Evolutionary conservation across 2,329 filamentous ascomycete species (phyloP).

Genomic region (Daldinia eschscholtzii): DNA sequence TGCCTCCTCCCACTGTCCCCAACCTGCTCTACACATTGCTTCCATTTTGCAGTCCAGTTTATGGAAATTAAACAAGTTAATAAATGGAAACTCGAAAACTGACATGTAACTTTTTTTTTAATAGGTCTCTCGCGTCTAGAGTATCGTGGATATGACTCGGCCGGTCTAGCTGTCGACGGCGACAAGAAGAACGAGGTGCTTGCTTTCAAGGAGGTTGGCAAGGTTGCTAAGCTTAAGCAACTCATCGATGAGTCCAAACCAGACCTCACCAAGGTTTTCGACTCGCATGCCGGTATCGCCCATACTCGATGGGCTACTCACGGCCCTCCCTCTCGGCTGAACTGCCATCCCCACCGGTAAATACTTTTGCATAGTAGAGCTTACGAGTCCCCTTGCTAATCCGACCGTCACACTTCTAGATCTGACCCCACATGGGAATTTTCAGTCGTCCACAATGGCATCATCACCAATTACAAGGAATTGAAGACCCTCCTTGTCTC

Average conservation of each 20-base stretch:
- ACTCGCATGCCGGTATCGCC: conserved; percentile 97
- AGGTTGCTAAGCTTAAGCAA: conserved; percentile 95
- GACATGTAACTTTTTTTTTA: conserved; percentile 47
- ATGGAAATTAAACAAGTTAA: not conserved
- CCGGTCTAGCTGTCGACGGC: conserved; percentile 93
- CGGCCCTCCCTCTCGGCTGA: conserved; percentile 89
- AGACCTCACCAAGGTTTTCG: conserved; percentile 92
- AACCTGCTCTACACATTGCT: not conserved
- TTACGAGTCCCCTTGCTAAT: conserved; percentile 47
- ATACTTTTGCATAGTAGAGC: conserved; percentile 50
- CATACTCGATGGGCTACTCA: conserved; percentile 99
- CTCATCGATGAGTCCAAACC: conserved; percentile 87
- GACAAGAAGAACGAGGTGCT: conserved; percentile 99
- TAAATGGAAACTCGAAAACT: conserved; percentile 40
- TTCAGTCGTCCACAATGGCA: conserved; percentile 97
- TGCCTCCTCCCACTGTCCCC: conserved; percentile 33
- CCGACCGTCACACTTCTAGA: conserved; percentile 61
- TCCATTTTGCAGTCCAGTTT: conserved; percentile 10
- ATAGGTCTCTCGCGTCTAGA: conserved; percentile 92
- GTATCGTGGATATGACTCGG: conserved; percentile 98
- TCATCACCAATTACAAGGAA: conserved; percentile 99
- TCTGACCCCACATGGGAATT: conserved; percentile 98
- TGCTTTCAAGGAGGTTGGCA: conserved; percentile 99
- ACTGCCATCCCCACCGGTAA: conserved; percentile 99
- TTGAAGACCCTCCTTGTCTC: conserved; percentile 89